phyloP scores from a whole-genome alignment of 1,284 basidiomycete genomes.

The Sporisorium scitamineum region DNA sequence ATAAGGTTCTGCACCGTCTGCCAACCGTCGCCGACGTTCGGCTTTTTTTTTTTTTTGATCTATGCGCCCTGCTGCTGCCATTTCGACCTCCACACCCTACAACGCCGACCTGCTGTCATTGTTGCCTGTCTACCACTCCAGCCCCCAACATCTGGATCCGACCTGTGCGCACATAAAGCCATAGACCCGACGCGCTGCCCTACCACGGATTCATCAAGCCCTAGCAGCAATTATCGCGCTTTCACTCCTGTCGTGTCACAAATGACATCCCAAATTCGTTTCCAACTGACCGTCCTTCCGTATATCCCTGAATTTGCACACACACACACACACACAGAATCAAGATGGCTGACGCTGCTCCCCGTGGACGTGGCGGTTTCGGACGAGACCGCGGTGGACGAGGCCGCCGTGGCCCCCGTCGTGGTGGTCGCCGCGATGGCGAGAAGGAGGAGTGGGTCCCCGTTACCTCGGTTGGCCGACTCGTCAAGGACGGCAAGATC shows the following conservation, averaged over 20 bases:
- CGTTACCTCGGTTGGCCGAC: conserved; percentile 98
- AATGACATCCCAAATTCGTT: not conserved
- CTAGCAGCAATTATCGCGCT: conserved; percentile 1
- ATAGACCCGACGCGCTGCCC: not conserved
- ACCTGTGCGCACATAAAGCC: not conserved
- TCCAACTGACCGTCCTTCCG: conserved; percentile 11
- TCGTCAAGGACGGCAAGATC: conserved; percentile 99
- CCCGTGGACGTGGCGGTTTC: conserved; percentile 74
- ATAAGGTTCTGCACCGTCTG: too few species aligned
- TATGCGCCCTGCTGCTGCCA: not conserved
- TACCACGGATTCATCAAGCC: not conserved
- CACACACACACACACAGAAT: conserved; percentile 21
- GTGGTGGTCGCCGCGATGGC: conserved; percentile 96
- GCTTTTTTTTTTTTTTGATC: not conserved
- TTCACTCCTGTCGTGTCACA: not conserved
- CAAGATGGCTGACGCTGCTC: conserved; percentile 69
- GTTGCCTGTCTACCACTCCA: not conserved
- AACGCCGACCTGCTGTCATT: not conserved
- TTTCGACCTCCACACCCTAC: not conserved
- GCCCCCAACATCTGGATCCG: not conserved
- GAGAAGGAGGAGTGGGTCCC: conserved; percentile 94
- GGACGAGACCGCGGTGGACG: conserved; percentile 79
- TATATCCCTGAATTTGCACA: too few species aligned
- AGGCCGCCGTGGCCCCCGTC: conserved; percentile 84
- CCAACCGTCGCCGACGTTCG: too few species aligned